phyloP scores from a whole-genome alignment of 140 eudicot genomes.

The Erigeron philadelphicus region DNA sequence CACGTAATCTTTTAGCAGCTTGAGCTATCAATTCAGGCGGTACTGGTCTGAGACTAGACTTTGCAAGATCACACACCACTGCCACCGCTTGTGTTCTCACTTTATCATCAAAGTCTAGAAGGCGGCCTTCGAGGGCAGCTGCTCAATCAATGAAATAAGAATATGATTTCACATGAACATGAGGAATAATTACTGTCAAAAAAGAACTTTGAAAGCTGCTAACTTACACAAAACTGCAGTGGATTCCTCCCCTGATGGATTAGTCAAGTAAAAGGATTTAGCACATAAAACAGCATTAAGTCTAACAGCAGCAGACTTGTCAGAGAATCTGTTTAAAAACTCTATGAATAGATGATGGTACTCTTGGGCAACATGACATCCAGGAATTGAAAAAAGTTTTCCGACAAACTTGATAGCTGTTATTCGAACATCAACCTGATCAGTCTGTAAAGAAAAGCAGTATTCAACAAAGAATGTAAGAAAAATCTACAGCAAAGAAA shows the following conservation, averaged over 20 bases:
- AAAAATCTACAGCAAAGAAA: background rate
- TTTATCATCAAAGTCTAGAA: constrained; percentile 85
- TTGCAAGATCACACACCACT: constrained; percentile 75
- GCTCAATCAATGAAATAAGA: constrained; percentile 29
- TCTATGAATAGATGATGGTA: constrained; percentile 62
- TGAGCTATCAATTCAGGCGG: constrained; percentile 53
- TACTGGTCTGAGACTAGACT: constrained; percentile 40
- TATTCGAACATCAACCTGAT: constrained; percentile 93
- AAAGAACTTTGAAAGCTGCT: background rate
- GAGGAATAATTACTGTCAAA: constrained; percentile 6
- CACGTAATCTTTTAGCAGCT: constrained; percentile 88
- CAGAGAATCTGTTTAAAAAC: constrained; percentile 74
- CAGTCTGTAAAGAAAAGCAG: constrained; percentile 50
- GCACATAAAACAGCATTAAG: constrained; percentile 63
- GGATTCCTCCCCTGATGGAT: constrained; percentile 57
- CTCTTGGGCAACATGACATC: constrained; percentile 47
- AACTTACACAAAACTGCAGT: constrained; percentile 63
- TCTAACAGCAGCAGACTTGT: constrained; percentile 82
- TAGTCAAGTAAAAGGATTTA: constrained; percentile 47
- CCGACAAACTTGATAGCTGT: constrained; percentile 72
- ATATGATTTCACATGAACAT: background rate
- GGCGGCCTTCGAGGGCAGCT: constrained; percentile 81
- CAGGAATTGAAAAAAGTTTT: constrained; percentile 58
- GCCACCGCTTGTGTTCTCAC: constrained; percentile 79
- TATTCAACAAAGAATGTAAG: constrained; percentile 6